Percentiles rank a stretch among this genome's conserved stretches.
These are phyloP conservation scores for Scheffersomyces illinoinensis DNA, from an alignment of 1,139 yeast species.

Conservation along the genomic window DNA sequence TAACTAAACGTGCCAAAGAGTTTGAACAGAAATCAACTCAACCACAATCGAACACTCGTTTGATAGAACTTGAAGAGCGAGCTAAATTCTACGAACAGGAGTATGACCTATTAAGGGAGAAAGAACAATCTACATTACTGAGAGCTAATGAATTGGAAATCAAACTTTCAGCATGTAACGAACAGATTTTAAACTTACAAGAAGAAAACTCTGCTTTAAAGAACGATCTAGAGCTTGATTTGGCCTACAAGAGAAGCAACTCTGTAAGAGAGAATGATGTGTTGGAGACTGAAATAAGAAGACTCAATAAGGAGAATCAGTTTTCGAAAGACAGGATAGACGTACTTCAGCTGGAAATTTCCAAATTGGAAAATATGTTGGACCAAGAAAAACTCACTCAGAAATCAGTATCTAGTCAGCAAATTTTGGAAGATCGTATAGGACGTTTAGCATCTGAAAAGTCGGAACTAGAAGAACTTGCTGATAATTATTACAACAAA, in stretches of 20 bases:
- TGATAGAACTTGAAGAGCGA: not conserved
- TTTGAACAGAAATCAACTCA: not conserved
- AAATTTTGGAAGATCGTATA: slow-evolving; percentile 21
- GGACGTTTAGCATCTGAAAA: slow-evolving; percentile 24
- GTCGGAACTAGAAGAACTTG: slow-evolving; percentile 18
- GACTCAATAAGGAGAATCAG: slow-evolving; percentile 6
- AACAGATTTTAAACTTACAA: not conserved
- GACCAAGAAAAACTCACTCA: not conserved
- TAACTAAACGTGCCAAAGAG: slow-evolving; percentile 3
- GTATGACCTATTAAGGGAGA: not conserved
- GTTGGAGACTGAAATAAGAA: slow-evolving; percentile 3
- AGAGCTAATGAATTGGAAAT: not conserved
- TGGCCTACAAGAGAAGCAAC: not conserved
- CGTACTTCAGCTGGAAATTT: slow-evolving; percentile 2
- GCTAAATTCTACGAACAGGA: not conserved
- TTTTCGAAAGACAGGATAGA: slow-evolving; percentile 3
- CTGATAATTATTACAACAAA: not conserved
- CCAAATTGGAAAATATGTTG: not conserved
- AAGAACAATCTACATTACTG: not conserved
- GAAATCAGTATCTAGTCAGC: slow-evolving; percentile 20
- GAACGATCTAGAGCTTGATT: not conserved
- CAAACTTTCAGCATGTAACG: not conserved
- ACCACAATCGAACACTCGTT: not conserved
- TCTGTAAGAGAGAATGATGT: not conserved
- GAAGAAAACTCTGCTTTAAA: not conserved